Base-by-base conservation (phyloP, 2,329 filamentous ascomycete species). In the Fusarium hainanense region DNA sequence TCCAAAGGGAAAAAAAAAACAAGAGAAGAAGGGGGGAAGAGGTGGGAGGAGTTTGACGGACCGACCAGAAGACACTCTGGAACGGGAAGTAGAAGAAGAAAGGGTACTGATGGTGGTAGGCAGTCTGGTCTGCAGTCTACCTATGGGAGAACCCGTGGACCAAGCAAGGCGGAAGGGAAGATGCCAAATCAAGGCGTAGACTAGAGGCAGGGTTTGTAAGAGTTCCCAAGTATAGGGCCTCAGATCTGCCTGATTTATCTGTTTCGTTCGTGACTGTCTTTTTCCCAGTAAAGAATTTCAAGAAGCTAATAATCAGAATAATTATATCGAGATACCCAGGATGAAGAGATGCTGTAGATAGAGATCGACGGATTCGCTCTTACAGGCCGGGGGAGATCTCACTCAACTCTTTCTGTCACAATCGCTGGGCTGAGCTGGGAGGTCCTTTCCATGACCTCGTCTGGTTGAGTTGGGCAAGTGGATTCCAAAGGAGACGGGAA, bases 291-390 rank as follows among this genome's bases (percentile, higher is more conserved):
- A 59, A 27, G 54, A 34, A 67, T 55, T 32, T 28, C 47, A 56
- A 43, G 10, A 27, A 51, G 32, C 4, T 27, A 41, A 16, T n/a
- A 27, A 47, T 47, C 44, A 43, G 30, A 58, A 50, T 49, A 41
- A 47, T 51, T 49, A 49, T 21, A 41, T 55, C 21, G 20, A 51
- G 12, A 18, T 43, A 61, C 37, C 32, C 4, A 55, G 25, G 27
- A 28, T 13, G 58, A 42, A 44, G 42, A 41, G 42, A 54, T 25
- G 25, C 32, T 27, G 46, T 51, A 57, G 52, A 49, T 54, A 55
- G 63, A 58, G 67, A 69, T 70, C 67, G 67, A 70, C 67, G 37
- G 54, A 30, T 62, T 66, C 42, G 49, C 58, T 70, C 67, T 70
- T 65, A 65, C 67, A 70, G 58, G 68, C 68, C 43, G 51, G 68